Evolutionary conservation across 805 yeast species (phyloP).

Genomic region (Candida glaebosa): DNA sequence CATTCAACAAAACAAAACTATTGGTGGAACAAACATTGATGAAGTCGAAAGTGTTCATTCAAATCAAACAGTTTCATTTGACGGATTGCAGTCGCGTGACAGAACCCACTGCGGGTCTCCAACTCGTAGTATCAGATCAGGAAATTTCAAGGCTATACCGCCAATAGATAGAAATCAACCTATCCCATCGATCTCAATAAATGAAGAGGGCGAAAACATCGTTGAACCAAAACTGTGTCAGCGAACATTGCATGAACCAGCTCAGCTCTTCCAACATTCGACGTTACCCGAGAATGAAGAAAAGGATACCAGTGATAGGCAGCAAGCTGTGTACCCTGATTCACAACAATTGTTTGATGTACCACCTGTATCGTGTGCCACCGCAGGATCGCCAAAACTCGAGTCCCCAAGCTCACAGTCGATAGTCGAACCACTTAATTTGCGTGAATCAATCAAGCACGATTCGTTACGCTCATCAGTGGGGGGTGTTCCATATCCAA

Average conservation of each 20-base stretch:
- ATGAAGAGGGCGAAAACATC: not conserved
- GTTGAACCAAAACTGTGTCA: too few species aligned
- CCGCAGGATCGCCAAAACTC: not conserved
- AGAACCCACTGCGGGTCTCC: not conserved
- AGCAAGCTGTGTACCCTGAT: not conserved
- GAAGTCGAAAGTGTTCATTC: not conserved
- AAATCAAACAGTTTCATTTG: not conserved
- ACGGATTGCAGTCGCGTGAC: not conserved
- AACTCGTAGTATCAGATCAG: not conserved
- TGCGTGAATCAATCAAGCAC: not conserved
- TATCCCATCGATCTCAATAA: not conserved
- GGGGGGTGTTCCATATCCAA: slow-evolving; percentile 5
- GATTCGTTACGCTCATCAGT: not conserved
- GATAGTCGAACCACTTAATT: not conserved
- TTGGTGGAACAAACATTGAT: not conserved
- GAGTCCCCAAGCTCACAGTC: not conserved
- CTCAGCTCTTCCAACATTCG: too few species aligned
- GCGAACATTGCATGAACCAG: not conserved
- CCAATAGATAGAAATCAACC: not conserved
- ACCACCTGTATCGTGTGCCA: not conserved
- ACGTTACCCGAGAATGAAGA: not conserved
- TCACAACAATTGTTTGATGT: not conserved
- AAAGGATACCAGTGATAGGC: not conserved
- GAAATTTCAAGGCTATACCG: not conserved
- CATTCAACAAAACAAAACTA: slow-evolving; percentile 2